A percentile compares a stretch with the other conserved stretches of the same genome.
These are phyloP conservation scores for Colletotrichum simmondsii DNA, from an alignment of 2,329 filamentous ascomycete genomes.

Conservation along the genomic window DNA sequence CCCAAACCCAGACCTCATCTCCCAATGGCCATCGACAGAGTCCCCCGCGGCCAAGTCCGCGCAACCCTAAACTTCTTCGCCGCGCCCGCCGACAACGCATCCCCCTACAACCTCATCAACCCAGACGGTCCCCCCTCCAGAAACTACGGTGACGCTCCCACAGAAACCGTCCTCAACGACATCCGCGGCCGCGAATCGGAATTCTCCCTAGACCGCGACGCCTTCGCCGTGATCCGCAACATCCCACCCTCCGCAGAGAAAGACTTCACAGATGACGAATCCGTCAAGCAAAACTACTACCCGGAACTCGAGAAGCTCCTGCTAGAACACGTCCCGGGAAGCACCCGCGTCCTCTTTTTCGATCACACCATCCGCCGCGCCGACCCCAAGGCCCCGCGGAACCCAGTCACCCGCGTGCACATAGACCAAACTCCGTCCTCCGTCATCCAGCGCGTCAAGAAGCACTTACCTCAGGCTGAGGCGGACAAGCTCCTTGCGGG, in stretches of 20 bases:
- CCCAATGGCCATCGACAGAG: slow-evolving; percentile 52
- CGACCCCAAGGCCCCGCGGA: slow-evolving; percentile 66
- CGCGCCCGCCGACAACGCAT: slow-evolving; percentile 67
- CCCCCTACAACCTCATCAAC: slow-evolving; percentile 76
- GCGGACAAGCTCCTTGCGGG: slow-evolving; percentile 73
- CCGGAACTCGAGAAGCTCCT: slow-evolving; percentile 83
- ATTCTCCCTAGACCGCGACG: slow-evolving; percentile 78
- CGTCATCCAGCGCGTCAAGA: slow-evolving; percentile 72
- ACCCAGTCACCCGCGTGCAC: slow-evolving; percentile 79
- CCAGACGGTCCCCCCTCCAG: slow-evolving; percentile 69
- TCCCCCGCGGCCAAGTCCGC: slow-evolving; percentile 69
- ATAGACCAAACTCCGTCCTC: slow-evolving; percentile 83
- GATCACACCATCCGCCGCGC: slow-evolving; percentile 88
- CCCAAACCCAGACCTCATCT: slow-evolving; percentile 8
- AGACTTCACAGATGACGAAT: slow-evolving; percentile 75
- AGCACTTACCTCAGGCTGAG: slow-evolving; percentile 69
- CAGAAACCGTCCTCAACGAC: slow-evolving; percentile 73
- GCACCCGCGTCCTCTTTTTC: slow-evolving; percentile 77
- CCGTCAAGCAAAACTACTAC: slow-evolving; percentile 81
- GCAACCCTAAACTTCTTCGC: slow-evolving; percentile 74
- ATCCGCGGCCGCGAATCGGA: slow-evolving; percentile 75
- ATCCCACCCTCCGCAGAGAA: slow-evolving; percentile 66
- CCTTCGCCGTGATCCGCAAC: slow-evolving; percentile 74
- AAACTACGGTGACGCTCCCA: slow-evolving; percentile 68
- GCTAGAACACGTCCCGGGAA: slow-evolving; percentile 73